Conservation (phyloP, 352 stramenopile genomes). For the Phytophthora meadii region DNA sequence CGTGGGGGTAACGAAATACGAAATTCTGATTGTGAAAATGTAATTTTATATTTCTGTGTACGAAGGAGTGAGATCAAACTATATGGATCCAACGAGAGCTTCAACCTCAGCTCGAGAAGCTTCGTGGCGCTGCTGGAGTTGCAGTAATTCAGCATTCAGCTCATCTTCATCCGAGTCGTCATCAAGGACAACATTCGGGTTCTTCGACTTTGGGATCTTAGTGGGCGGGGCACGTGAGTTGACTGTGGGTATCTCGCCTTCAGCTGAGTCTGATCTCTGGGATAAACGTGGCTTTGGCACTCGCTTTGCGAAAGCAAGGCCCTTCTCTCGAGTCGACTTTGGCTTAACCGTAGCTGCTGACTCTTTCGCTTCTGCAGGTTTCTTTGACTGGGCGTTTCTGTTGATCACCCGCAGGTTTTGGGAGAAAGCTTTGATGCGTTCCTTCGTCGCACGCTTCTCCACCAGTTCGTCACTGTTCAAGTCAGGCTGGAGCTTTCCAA, state of each 20-base stretch:
- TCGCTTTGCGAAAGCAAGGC: slow-evolving; percentile 80
- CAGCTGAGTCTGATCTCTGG: slow-evolving; percentile 31
- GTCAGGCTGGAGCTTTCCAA: slow-evolving; percentile 90
- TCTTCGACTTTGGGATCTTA: slow-evolving; percentile 16
- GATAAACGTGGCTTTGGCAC: slow-evolving; percentile 72
- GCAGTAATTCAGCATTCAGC: slow-evolving; percentile 66
- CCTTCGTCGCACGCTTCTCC: slow-evolving; percentile 78
- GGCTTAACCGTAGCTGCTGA: slow-evolving; percentile 39
- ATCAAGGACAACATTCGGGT: slow-evolving; percentile 58
- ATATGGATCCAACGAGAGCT: slow-evolving; percentile 58
- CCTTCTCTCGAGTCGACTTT: slow-evolving; percentile 74
- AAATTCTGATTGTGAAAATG: background rate
- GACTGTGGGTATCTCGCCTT: slow-evolving; percentile 13
- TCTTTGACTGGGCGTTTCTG: slow-evolving; percentile 54
- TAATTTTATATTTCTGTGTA: no score
- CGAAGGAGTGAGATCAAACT: background rate
- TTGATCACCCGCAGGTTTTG: slow-evolving; percentile 83
- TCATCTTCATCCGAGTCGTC: slow-evolving; percentile 69
- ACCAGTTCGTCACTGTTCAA: slow-evolving; percentile 83
- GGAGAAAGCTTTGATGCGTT: slow-evolving; percentile 87
- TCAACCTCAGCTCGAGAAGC: slow-evolving; percentile 78
- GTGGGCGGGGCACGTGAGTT: background rate
- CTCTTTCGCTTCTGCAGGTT: slow-evolving; percentile 33
- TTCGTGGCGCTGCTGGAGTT: slow-evolving; percentile 77
- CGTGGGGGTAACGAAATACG: slow-evolving; percentile 63